These are phyloP conservation scores for Cladosporium phlei DNA, from an alignment of 2,329 filamentous ascomycete genomes.

Conservation along the genomic window DNA sequence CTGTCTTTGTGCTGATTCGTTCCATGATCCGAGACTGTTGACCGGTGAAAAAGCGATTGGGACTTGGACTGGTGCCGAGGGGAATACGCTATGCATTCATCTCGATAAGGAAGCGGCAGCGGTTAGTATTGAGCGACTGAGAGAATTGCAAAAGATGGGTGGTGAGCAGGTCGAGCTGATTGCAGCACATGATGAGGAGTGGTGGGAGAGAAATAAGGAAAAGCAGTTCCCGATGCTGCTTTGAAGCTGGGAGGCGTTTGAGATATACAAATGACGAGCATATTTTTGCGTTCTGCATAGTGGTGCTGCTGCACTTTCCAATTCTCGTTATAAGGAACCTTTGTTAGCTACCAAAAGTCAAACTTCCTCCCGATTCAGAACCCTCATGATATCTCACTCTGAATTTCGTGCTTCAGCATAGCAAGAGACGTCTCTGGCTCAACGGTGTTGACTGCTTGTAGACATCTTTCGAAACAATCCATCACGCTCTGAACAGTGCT, in stretches of 20 bases:
- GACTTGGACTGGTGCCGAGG: constrained; percentile 44
- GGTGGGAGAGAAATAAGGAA: constrained; percentile 35
- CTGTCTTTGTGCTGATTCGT: constrained; percentile 51
- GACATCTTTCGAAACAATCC: neutral
- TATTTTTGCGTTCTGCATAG: too few relatives aligned
- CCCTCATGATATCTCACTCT: too few relatives aligned
- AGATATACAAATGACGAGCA: too few relatives aligned
- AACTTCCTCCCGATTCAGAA: too few relatives aligned
- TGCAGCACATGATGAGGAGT: constrained; percentile 48
- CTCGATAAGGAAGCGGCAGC: constrained; percentile 44
- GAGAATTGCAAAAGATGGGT: constrained; percentile 29
- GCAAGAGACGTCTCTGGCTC: neutral
- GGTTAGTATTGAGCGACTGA: constrained; percentile 40
- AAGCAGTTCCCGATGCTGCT: constrained; percentile 20
- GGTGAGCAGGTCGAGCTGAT: constrained; percentile 46
- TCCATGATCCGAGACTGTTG: constrained; percentile 49
- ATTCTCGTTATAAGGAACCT: too few relatives aligned
- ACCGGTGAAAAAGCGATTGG: constrained; percentile 50
- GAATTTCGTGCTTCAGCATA: neutral
- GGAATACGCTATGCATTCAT: constrained; percentile 48
- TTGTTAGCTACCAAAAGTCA: too few relatives aligned
- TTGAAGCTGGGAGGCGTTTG: too few relatives aligned
- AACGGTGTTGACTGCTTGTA: neutral
- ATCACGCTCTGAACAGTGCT: neutral
- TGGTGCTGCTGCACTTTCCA: too few relatives aligned